A percentile compares a stretch with the other conserved stretches of the same genome.
phyloP scores from a whole-genome alignment of 2,329 filamentous ascomycete genomes.

The Teratosphaeria viscida region DNA sequence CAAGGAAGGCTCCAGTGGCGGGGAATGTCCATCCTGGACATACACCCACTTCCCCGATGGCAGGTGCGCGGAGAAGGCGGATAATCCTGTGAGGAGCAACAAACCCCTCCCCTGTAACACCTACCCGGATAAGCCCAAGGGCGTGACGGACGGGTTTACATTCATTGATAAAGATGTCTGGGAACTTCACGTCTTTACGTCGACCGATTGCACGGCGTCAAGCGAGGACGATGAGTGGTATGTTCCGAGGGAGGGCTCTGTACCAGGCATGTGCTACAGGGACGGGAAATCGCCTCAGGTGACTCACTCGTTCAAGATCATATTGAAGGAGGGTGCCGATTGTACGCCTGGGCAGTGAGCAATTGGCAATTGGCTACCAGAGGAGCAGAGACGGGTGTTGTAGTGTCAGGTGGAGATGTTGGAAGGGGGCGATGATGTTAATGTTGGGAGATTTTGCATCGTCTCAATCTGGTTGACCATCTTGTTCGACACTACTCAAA shows the following conservation, averaged over 20 bases:
- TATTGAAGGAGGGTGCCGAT: neutral
- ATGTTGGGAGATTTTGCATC: neutral
- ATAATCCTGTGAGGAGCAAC: neutral
- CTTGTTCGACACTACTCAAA: neutral
- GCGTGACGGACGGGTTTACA: neutral
- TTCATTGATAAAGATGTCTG: neutral
- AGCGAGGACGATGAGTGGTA: neutral
- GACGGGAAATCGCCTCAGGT: neutral
- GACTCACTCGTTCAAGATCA: neutral
- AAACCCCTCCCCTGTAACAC: neutral
- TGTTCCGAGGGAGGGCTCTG: neutral
- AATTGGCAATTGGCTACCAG: no score
- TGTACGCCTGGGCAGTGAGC: neutral
- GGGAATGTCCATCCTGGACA: neutral
- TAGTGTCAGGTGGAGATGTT: neutral
- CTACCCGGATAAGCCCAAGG: neutral
- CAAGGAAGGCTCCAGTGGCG: neutral
- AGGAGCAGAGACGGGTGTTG: neutral
- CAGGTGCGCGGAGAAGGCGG: neutral
- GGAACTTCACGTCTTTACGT: neutral
- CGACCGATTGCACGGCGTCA: neutral
- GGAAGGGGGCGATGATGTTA: no score
- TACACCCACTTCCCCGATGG: neutral
- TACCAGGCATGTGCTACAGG: neutral
- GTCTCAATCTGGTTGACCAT: neutral